Base-by-base conservation (phyloP, 2,329 filamentous ascomycete genomes). In the Chaetomiaceae sp. region DNA sequence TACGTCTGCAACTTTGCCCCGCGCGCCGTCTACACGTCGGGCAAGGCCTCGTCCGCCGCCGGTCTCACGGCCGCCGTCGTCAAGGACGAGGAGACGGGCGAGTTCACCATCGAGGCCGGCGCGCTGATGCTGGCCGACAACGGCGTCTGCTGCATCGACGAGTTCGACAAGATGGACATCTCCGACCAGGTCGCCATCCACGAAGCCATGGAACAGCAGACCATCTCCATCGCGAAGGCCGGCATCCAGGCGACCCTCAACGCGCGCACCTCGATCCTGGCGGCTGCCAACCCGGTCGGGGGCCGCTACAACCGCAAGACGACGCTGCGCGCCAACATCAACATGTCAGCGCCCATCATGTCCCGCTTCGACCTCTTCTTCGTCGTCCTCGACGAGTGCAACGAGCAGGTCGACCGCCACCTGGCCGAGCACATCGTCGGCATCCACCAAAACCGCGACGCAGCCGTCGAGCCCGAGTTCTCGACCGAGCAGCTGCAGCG, bases 131-230 rank as follows among this genome's bases (percentile, higher is more conserved):
- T 99, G 55, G 93, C 93, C 19, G 86, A 97, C 64, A 96, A 96
- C 60, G 93, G 93, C 48, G 95, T 97, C 62, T 99, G 93, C 69
- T 91, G 90, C 53, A 99, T 99, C 66, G 93, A 99, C 66, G 93
- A 99, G 67, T 99, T 99, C 62, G 93, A 99, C 81, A 99, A 99
- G 75, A 99, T 99, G 93, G 93, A 99, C 63, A 87, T 99, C 55
- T 83, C 75, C 46, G 93, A 99, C 67, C 93, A 99, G 72, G 93
- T 99, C 49, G 93, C 93, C 58, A 99, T 99, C 64, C 93, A 99
- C 79, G 93, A 99, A 82, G 93, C 93, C 53, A 99, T 99, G 93
- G 93, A 99, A 80, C 93, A 99, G 74, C 93, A 99, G 71, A 99
- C 93, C 5, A 99, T 99, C 59, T 96, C 90, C 8, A 99, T 99